Conservation (phyloP, 768 basidiomycete species). For the Podaxis rugospora region DNA sequence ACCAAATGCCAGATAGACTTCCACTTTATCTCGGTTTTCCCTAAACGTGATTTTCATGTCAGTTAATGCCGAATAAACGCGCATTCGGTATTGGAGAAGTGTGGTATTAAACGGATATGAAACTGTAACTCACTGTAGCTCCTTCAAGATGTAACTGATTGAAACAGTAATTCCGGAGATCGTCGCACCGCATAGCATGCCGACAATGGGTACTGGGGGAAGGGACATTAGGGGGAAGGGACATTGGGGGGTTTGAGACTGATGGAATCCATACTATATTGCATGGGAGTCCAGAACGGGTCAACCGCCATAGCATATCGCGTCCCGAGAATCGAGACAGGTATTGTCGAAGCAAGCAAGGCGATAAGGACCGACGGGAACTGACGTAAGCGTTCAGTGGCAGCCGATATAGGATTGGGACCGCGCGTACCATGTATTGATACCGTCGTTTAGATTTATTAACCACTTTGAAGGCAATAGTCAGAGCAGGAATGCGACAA, state of each 20-base stretch:
- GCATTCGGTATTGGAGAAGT: not conserved
- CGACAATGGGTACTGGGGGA: conserved; percentile 67
- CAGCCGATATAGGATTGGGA: not conserved
- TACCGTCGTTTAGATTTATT: conserved; percentile 78
- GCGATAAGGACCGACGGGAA: conserved; percentile 62
- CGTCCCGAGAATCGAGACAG: conserved; percentile 72
- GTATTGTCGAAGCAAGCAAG: conserved; percentile 74
- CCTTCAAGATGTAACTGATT: conserved; percentile 66
- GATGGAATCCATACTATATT: conserved; percentile 55
- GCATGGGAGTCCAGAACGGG: conserved; percentile 82
- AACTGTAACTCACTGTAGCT: conserved; percentile 53
- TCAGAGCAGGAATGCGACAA: not conserved
- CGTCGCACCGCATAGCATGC: conserved; percentile 82
- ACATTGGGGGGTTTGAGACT: not conserved
- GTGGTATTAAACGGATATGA: not conserved
- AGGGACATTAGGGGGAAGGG: not conserved
- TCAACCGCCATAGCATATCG: conserved; percentile 70
- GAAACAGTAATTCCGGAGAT: conserved; percentile 74
- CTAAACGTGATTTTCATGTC: conserved; percentile 27
- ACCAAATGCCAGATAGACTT: conserved; percentile 82
- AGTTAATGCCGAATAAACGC: not conserved
- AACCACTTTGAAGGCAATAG: conserved; percentile 41
- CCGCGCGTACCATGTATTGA: conserved; percentile 59
- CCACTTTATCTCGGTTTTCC: conserved; percentile 82
- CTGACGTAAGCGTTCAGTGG: conserved; percentile 25